Base-by-base conservation (phyloP, 768 basidiomycete genomes). In the Antrodiella citrinella region DNA sequence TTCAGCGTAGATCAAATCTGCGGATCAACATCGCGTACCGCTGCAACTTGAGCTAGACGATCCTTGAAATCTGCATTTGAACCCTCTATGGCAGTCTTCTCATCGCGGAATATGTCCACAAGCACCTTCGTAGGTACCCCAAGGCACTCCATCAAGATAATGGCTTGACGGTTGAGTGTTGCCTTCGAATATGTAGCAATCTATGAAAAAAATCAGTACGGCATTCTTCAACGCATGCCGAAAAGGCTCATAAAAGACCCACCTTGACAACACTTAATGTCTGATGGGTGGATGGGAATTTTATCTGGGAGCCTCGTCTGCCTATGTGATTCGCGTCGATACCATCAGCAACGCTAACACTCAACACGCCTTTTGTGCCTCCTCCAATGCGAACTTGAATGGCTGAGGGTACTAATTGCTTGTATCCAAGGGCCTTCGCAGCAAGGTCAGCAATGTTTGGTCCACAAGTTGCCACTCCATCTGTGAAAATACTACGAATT, bases 151-250 rank as follows among this genome's bases (percentile, higher is more conserved):
- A 53, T 13, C 20, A 53, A 40, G 1, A 53, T 25, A 21, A 53
- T 53, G 18, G 48, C 52, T 20, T 53, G 52, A 2, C 52, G 42
- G 46, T 53, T 53, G 2, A 53, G 40, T 10, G 44, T 53, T 23
- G 52, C 52, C 12, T n/a, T 23, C 1, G 52, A 35, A 22, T 49
- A 53, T 13, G 22, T 40, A 3, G 52, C 52, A 13, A 50, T 39
- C 52, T 53, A 13, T 19, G 26, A 18, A 35, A 13, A 23, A 12
- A 18, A 5, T 10, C 9, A 44, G 13, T 22, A 23, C 2, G 2
- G 11, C n/a, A 35, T 15, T 35, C 30, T 35, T 35, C 30, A 35
- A 35, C n/a, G n/a, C n/a, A n/a, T 10, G 4, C 24, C n/a, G 20
- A 3, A 21, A 19, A 19, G 11, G 3, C 5, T 23, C 26, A 26